A percentile compares a stretch with the other conserved stretches of the same genome.
Evolutionary conservation across 371 early-diverging fungal species (phyloP).

Genomic region (Mucor circinelloides): DNA sequence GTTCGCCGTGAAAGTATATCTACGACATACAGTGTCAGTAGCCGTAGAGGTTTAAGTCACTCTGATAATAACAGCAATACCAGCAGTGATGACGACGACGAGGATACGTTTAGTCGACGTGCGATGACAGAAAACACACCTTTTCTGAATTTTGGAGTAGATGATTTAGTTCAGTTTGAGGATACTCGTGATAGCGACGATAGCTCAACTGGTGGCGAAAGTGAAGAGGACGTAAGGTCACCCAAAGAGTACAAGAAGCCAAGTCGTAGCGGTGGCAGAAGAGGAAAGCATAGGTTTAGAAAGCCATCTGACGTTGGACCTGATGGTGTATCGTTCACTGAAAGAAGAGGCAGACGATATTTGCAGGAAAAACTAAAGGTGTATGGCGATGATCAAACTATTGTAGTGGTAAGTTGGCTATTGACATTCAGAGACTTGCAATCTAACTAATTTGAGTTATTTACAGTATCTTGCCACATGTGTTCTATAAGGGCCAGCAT

Average conservation of each 20-base stretch:
- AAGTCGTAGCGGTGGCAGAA: not conserved
- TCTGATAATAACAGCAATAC: not conserved
- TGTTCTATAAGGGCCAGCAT: not conserved
- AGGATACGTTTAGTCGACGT: not conserved
- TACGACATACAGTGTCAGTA: not conserved
- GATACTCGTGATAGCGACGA: not conserved
- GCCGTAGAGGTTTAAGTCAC: not conserved
- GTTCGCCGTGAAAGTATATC: constrained; percentile 5
- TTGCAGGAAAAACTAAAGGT: constrained; percentile 37
- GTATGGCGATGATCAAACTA: constrained; percentile 52
- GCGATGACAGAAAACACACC: not conserved
- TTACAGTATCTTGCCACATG: not conserved
- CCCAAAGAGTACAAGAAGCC: not conserved
- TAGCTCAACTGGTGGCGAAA: not conserved
- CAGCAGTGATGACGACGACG: not conserved
- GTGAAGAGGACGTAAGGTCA: constrained; percentile 1
- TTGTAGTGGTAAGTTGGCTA: constrained; percentile 38
- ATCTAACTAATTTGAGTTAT: not conserved
- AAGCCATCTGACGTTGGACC: constrained; percentile 17
- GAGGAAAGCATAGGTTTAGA: constrained; percentile 3
- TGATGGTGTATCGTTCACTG: constrained; percentile 35
- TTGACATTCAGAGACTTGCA: not conserved
- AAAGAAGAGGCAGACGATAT: constrained; percentile 38
- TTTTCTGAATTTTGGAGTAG: not conserved
- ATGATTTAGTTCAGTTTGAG: constrained; percentile 2